Percentiles rank a stretch among this genome's conserved stretches.
Evolutionary conservation across 2,329 filamentous ascomycete genomes (phyloP).

Genomic region (Colletotrichum horii): DNA sequence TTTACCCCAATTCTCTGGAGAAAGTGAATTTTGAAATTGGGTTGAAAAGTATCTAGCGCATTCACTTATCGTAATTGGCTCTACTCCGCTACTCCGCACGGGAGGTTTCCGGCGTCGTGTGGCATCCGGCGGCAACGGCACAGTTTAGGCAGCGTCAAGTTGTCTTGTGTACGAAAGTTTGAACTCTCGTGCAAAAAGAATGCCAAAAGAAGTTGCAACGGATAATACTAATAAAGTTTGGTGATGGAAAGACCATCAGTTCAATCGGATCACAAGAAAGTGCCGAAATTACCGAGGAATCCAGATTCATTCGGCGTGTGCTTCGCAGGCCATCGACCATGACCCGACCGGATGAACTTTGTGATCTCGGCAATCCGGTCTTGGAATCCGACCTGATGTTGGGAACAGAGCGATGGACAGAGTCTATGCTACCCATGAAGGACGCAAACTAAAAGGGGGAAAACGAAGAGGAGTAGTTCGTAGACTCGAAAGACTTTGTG

Average conservation of each 20-base stretch:
- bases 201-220: not conserved
- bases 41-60: not conserved
- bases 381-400: not conserved
- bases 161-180: not conserved
- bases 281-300: not conserved
- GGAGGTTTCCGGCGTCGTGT: not conserved
- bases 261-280: not conserved
- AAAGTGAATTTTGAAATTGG: not conserved
- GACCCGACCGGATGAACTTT: not conserved
- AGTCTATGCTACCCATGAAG: not conserved
- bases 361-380: not conserved
- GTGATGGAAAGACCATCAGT: not conserved
- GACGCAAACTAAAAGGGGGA: not conserved
- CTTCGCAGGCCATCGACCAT: not conserved
- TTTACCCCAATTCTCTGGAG: not conserved
- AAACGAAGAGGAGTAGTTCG: not conserved
- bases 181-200: not conserved
- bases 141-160: not conserved
- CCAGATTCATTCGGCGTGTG: not conserved
- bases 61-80: not conserved
- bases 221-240: not conserved
- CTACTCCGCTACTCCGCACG: not conserved
- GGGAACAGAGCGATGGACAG: not conserved
- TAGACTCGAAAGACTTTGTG: not conserved
- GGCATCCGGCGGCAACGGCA: not conserved